Evolutionary conservation across 176 grass and related monocot species (phyloP).

Genomic region (barley (Hordeum vulgare)): MorexV3_pseudomolecules_assembly NC_058521.1:586139740-586140239

Average conservation of each 20-base stretch:
- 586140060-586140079: slow-evolving; percentile 30
- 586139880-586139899: neutral
- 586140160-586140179: neutral
- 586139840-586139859: neutral
- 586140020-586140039: no score
- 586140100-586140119: neutral
- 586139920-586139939: fast-evolving
- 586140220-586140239: no score
- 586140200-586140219: no score
- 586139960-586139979: neutral
- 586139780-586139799: slow-evolving; percentile 22
- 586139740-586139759: neutral
- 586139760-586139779: slow-evolving; percentile 16
- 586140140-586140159: neutral
- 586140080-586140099: neutral
- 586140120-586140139: neutral
- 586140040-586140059: no score
- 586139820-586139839: neutral
- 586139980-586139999: no score
- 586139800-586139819: neutral
- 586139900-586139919: neutral
- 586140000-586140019: no score
- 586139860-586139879: slow-evolving; percentile 28
- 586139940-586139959: neutral
- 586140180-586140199: no score